Base-by-base conservation (phyloP, 1,139 yeast genomes). In the Nakaseomyces sp. region DNA sequence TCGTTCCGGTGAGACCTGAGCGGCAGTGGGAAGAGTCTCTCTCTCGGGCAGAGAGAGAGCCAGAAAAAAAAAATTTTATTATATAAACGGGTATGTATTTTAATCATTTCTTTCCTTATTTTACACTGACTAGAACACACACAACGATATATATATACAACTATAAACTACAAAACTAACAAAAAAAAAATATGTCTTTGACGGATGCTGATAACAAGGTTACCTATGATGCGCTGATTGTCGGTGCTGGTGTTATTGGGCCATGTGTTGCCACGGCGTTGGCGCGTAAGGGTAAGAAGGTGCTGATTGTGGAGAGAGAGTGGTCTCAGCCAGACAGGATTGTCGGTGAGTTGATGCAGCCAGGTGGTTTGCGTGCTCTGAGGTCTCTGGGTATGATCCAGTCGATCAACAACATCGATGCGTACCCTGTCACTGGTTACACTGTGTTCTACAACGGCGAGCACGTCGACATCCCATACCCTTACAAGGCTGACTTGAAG, bases 191-290 rank as follows among this genome's bases (percentile, higher is more conserved):
- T 19, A 49, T 45, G 50, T 41, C 49, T 40, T 47, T 58, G 45
- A 48, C 55, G 35, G 52, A 51, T 35, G 66, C 66, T 24, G 60
- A 60, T 40, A 50, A 55, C 24, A 48, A 49, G 19, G 43, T 52
- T 31, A 57, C 57, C 9, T 69, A 65, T 53, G 73, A 69, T 46
- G 73, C 69, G 43, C 61, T 68, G 29, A 65, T 69, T 22, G 63
- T 91, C 29, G 97, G 98, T 16, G 96, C 97, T 12, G 99, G 99
- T 37, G 95, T 91, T 17, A 81, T 86, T 12, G 99, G 99, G 1
- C 96, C 98, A 4, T 80, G 91, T 45, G 73, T 91, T 22, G 97
- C 97, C 40, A 83, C 89, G 0, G 88, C 87, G 3, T 68, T 91
- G 47, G 97, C 96, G 2, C 74, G 93, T 55, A 94, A 86, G 58